Evolutionary conservation across 2,329 filamentous ascomycete species (phyloP), one percentile per base, ranked within the genome.

Genomic region (Trichophyton schoenleinii): DNA sequence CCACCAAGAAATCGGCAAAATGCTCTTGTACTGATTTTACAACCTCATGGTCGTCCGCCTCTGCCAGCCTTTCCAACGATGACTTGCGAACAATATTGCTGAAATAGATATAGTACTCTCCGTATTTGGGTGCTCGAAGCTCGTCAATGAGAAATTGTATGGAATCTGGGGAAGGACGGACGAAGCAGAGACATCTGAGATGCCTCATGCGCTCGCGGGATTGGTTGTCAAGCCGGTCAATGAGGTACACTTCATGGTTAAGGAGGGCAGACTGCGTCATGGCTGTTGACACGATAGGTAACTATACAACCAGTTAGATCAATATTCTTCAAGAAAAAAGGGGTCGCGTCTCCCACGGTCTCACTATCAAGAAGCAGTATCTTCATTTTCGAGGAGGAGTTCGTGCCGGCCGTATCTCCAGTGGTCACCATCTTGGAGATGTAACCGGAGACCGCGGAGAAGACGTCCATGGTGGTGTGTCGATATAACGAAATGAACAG

Each of bases 61-160:
- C 95, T 38, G 94, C 94, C 49, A 99, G 79, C 49, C 94, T 84
- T 73, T 99, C 94, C 25, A 99, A 80, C 0, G 92, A 89, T 1
- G 94, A 97, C 75, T 99, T 99, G 74, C 95, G 95, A 70, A 94
- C 87, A 63, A 99, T 88, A 73, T 99, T 99, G 79, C 91, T 97
- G 74, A 99, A 96, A 74, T 95, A 96, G 61, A 99, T 83, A 70
- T 95, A 85, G 75, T 99, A 99, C 77, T 99, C 94, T 66, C 94
- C 92, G 69, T 99, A 99, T 72, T 91, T 96, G 3, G 94, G 95
- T 58, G 97, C 92, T 63, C 94, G 84, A 61, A 99, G 81, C 77
- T 99, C 94, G 70, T 99, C 94, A 67, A 99, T 92, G 60, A 99
- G 82, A 64, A 88, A 84, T 71, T 99, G 91, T 70, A 97, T 91